These are phyloP conservation scores for Sporothrix brasiliensis DNA, from an alignment of 2,329 filamentous ascomycete species.

Conservation along the genomic window DNA sequence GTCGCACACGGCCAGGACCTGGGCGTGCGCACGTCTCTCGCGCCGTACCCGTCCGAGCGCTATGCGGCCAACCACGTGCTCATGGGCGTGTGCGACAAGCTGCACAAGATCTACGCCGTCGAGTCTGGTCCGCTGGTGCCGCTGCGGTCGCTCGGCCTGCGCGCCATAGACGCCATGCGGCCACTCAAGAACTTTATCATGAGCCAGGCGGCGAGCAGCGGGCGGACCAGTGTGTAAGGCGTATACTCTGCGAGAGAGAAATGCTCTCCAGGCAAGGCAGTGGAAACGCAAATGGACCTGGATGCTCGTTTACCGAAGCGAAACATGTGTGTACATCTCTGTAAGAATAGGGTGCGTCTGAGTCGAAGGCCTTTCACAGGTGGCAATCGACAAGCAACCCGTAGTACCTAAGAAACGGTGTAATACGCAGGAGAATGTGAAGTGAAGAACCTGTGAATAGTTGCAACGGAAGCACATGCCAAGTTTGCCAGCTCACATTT, in stretches of 20 bases:
- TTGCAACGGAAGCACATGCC: too few relatives aligned
- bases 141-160: constrained; percentile 74
- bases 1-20: constrained; percentile 85
- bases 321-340: neutral
- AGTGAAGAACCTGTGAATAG: neutral
- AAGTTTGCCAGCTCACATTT: too few relatives aligned
- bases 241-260: too few relatives aligned
- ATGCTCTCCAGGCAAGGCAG: too few relatives aligned
- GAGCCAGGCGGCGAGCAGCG: constrained; percentile 63
- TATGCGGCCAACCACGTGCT: constrained; percentile 81
- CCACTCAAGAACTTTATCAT: constrained; percentile 85
- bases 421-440: neutral
- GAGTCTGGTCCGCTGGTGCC: constrained; percentile 78
- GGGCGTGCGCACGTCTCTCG: constrained; percentile 74
- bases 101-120: constrained; percentile 89
- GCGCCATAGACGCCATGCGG: constrained; percentile 71
- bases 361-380: neutral
- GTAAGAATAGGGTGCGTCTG: neutral
- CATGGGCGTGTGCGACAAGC: constrained; percentile 80
- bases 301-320: neutral
- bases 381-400: neutral
- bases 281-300: neutral
- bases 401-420: too few relatives aligned
- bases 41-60: constrained; percentile 77
- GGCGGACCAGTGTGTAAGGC: neutral